Base-by-base conservation (phyloP, 2,329 filamentous ascomycete genomes). In the Fusarium algeriense region DNA sequence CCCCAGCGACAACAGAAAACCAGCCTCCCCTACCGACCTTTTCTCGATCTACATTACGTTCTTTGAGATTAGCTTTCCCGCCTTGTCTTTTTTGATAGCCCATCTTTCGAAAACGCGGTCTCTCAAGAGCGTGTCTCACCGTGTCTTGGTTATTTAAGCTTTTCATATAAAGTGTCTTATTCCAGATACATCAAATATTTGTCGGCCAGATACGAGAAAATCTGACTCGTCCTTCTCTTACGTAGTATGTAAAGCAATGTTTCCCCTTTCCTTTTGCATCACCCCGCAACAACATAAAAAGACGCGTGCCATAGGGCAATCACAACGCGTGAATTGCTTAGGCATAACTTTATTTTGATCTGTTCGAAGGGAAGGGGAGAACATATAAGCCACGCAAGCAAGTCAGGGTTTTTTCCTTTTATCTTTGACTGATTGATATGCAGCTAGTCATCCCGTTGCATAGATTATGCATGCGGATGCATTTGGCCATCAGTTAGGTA, bases 261-360 rank as follows among this genome's bases (percentile, higher is more conserved):
- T 73, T 71, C 59, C 60, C 46, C 54, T 41, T 61, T 64, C 63
- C 64, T 65, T 64, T 59, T 58, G 48, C 53, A 64, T 63, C 50
- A 67, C 73, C 73, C 74, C 73, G 67, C 73, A 76, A 73, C 53
- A 58, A 40, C 56, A 44, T 53, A 54, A 68, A 63, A 73, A 37
- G 64, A 76, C 69, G 67, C 74, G 73, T 67, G 66, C 48, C 26
- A 61, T 43, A 52, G 40, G 23, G 26, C 53, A 70, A 57, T 56
- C 45, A 56, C 40, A 71, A 71, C 69, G 74, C 65, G 65, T 70
- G 56, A 38, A 40, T 52, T 57, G 15, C 61, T 40, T 40, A 64
- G 46, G 45, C 67, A 66, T 43, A 63, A 67, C 62, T 67, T 52
- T 67, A 56, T 59, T 55, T 52, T 38, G 38, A 61, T 66, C 46